Conservation (phyloP, 208 protist species). For the Vickermania spadyakhi region DNA sequence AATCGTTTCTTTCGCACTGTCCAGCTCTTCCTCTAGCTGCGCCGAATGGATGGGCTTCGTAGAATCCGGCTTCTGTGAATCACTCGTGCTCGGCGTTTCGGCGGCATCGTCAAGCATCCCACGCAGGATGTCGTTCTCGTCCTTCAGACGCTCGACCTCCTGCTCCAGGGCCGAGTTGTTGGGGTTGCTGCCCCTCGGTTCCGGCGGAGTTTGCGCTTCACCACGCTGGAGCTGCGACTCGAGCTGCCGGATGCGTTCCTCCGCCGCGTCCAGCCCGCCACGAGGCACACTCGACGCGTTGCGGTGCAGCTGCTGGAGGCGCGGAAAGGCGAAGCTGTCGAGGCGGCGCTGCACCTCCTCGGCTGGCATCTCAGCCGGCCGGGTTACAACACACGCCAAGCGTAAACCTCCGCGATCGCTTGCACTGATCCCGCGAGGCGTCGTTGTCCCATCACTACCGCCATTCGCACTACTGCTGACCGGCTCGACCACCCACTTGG, state of each 20-base stretch:
- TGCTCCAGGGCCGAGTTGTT: constrained; percentile 18
- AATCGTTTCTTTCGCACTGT: not conserved
- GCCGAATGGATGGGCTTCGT: not conserved
- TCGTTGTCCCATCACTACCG: not conserved
- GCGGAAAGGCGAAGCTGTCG: constrained; percentile 24
- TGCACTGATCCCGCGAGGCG: not conserved
- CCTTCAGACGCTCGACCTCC: constrained; percentile 15
- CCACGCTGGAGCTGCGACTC: not conserved
- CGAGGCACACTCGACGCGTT: constrained; percentile 19
- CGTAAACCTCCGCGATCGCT: constrained; percentile 5
- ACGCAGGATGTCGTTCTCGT: constrained; percentile 1
- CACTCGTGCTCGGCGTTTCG: not conserved
- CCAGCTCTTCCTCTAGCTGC: not conserved
- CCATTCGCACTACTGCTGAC: not conserved
- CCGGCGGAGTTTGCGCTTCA: too few species aligned
- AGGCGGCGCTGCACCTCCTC: constrained; percentile 32
- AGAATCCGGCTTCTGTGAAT: not conserved
- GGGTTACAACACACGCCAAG: constrained; percentile 28
- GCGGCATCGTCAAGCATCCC: constrained; percentile 1
- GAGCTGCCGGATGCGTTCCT: constrained; percentile 6
- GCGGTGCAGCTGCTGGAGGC: constrained; percentile 20
- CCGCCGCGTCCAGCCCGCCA: constrained; percentile 27
- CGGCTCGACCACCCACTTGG: constrained; percentile 12
- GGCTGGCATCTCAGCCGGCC: constrained; percentile 16
- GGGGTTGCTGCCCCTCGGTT: not conserved